Percentiles rank a stretch among this genome's conserved stretches.
Evolutionary conservation across 2,329 filamentous ascomycete genomes (phyloP).

Genomic region (Triangularia setosa): DNA sequence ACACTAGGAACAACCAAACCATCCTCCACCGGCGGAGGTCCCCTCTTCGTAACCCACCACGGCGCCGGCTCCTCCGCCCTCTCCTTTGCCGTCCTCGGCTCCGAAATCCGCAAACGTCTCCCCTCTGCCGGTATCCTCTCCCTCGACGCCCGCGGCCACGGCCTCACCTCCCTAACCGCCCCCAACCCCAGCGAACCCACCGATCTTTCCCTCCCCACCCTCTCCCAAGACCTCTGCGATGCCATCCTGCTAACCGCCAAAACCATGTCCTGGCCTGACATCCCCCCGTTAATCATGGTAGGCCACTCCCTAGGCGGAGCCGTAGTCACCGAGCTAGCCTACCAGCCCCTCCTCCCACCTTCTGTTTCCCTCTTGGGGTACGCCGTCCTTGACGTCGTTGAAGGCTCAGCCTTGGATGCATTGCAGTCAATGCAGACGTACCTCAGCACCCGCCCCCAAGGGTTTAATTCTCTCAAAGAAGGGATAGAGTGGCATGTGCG

Average conservation of each 20-base stretch:
- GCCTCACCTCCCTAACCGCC: slow-evolving; percentile 56
- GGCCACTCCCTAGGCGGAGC: slow-evolving; percentile 93
- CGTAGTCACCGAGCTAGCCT: slow-evolving; percentile 78
- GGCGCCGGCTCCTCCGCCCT: slow-evolving; percentile 90
- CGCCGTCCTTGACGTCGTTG: slow-evolving; percentile 89
- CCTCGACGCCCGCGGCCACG: slow-evolving; percentile 83
- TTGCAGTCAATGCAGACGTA: slow-evolving; percentile 93
- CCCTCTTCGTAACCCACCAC: slow-evolving; percentile 90
- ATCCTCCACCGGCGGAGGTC: slow-evolving; percentile 57
- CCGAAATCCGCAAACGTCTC: slow-evolving; percentile 71
- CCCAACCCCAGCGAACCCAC: slow-evolving; percentile 33
- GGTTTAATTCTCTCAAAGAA: slow-evolving; percentile 71
- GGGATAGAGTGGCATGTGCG: slow-evolving; percentile 94
- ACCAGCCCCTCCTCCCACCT: slow-evolving; percentile 47
- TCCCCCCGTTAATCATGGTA: slow-evolving; percentile 76
- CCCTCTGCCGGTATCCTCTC: slow-evolving; percentile 81
- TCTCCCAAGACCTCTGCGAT: slow-evolving; percentile 68
- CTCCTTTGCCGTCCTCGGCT: slow-evolving; percentile 79
- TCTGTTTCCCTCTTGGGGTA: slow-evolving; percentile 67
- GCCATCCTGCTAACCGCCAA: slow-evolving; percentile 64
- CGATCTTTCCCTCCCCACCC: slow-evolving; percentile 68
- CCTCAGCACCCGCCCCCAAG: slow-evolving; percentile 71
- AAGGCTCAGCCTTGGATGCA: slow-evolving; percentile 92
- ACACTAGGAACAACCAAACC: background rate
- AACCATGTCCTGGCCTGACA: slow-evolving; percentile 66